These are phyloP conservation scores for Metschnikowia gruessii DNA, from an alignment of 805 yeast genomes.

Conservation along the genomic window DNA sequence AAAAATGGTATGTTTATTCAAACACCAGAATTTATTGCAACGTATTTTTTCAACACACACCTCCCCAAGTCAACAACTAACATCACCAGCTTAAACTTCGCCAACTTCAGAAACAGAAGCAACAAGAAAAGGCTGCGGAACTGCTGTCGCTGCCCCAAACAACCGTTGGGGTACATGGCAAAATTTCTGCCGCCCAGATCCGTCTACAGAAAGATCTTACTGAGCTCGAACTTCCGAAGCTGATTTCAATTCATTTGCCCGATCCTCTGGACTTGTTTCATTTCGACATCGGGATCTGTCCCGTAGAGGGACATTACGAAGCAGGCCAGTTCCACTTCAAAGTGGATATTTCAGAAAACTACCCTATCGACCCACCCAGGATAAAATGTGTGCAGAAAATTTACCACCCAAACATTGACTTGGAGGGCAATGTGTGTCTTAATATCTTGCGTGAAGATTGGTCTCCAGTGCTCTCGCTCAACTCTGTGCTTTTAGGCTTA, in stretches of 20 bases:
- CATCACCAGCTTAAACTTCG: slow-evolving; percentile 22
- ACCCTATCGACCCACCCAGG: slow-evolving; percentile 92
- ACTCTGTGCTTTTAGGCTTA: slow-evolving; percentile 78
- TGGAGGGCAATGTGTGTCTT: slow-evolving; percentile 86
- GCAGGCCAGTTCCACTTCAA: slow-evolving; percentile 69
- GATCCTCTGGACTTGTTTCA: slow-evolving; percentile 58
- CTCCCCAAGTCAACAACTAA: neutral
- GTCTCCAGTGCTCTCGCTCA: slow-evolving; percentile 87
- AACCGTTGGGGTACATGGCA: slow-evolving; percentile 11
- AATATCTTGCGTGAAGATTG: slow-evolving; percentile 93
- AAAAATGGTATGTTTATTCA: slow-evolving; percentile 2
- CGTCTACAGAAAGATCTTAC: slow-evolving; percentile 74
- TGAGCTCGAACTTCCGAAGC: slow-evolving; percentile 61
- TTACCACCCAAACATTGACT: slow-evolving; percentile 92
- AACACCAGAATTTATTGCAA: neutral
- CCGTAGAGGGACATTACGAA: slow-evolving; percentile 70
- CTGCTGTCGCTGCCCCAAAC: neutral
- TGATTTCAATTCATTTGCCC: slow-evolving; percentile 50
- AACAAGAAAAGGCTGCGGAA: slow-evolving; percentile 12
- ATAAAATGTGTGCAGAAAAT: slow-evolving; percentile 68
- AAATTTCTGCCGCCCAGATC: slow-evolving; percentile 58
- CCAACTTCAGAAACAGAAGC: slow-evolving; percentile 25
- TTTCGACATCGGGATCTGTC: slow-evolving; percentile 55
- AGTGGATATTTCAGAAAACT: slow-evolving; percentile 64
- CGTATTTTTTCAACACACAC: too few relatives aligned